A percentile compares a stretch with the other conserved stretches of the same genome.
Evolutionary conservation across 2,329 filamentous ascomycete genomes (phyloP).

Genomic region (Cladosporium sp.): DNA sequence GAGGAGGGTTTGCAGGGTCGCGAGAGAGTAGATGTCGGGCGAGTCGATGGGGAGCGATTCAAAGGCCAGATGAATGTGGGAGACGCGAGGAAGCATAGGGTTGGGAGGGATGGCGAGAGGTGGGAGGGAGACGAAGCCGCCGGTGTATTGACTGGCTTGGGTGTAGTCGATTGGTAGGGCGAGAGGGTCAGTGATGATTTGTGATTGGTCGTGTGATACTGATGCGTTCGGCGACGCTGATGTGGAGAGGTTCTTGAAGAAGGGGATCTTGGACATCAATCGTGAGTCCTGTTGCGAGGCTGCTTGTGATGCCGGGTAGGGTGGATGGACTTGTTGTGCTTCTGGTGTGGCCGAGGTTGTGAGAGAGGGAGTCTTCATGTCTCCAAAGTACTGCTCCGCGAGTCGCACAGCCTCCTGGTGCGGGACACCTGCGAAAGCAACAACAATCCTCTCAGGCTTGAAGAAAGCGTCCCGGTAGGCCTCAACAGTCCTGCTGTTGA

Average conservation of each 20-base stretch:
- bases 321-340: conserved; percentile 27
- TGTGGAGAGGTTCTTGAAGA: conserved; percentile 83
- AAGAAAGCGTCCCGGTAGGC: conserved; percentile 82
- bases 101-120: conserved; percentile 72
- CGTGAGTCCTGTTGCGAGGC: conserved; percentile 55
- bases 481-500: conserved; percentile 68
- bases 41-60: conserved; percentile 88
- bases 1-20: conserved; percentile 90
- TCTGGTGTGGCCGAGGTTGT: conserved; percentile 20
- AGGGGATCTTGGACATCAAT: conserved; percentile 77
- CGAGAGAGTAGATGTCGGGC: conserved; percentile 91
- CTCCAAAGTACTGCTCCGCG: conserved; percentile 82
- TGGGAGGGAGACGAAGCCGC: conserved; percentile 84
- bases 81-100: conserved; percentile 74
- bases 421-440: conserved; percentile 89
- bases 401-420: conserved; percentile 76
- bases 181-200: conserved; percentile 38
- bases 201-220: conserved; percentile 49
- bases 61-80: conserved; percentile 92
- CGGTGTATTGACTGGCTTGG: conserved; percentile 77
- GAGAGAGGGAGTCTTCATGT: conserved; percentile 59
- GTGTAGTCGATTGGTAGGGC: conserved; percentile 54
- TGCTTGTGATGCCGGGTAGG: conserved; percentile 30
- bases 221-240: conserved; percentile 62
- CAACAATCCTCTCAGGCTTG: conserved; percentile 82